Evolutionary conservation across 345 rosid species (phyloP).

Genomic region (Lenwebbia sp.): DNA sequence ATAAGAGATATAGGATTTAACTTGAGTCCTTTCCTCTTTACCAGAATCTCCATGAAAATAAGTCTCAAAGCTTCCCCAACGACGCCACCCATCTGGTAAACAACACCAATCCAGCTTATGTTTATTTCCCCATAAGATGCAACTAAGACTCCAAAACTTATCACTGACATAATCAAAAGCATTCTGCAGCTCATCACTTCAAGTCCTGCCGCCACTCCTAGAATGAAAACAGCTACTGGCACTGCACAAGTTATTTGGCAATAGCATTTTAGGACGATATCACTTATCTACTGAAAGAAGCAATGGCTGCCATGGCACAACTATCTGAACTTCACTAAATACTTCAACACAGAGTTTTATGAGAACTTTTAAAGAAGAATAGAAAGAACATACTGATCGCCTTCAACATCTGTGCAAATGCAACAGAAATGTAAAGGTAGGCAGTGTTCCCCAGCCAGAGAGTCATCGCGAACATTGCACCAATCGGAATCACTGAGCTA

Average conservation of each 20-base stretch:
- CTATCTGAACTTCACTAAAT: background rate
- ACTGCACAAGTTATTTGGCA: constrained; percentile 49
- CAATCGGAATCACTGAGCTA: constrained; percentile 87
- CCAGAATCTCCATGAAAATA: constrained; percentile 91
- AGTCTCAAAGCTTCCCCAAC: constrained; percentile 90
- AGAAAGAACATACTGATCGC: constrained; percentile 63
- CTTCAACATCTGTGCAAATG: constrained; percentile 97
- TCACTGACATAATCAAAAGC: constrained; percentile 90
- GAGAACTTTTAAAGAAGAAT: background rate
- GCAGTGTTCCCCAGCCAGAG: constrained; percentile 99
- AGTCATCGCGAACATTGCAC: constrained; percentile 96
- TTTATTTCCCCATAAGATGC: constrained; percentile 92
- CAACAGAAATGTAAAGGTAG: constrained; percentile 88
- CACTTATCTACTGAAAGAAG: background rate
- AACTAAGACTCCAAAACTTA: constrained; percentile 91
- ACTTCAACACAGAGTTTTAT: background rate
- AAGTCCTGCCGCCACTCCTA: constrained; percentile 93
- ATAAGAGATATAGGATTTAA: constrained; percentile 81
- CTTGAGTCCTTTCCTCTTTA: constrained; percentile 90
- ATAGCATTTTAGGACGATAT: constrained; percentile 1
- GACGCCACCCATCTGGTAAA: constrained; percentile 98
- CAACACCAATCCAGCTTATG: constrained; percentile 94
- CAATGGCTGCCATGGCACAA: background rate
- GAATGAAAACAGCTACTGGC: constrained; percentile 95
- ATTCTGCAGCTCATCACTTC: constrained; percentile 91